Base-by-base conservation (phyloP, 176 grass and related monocot genomes). In the Ananas comosus region DNA sequence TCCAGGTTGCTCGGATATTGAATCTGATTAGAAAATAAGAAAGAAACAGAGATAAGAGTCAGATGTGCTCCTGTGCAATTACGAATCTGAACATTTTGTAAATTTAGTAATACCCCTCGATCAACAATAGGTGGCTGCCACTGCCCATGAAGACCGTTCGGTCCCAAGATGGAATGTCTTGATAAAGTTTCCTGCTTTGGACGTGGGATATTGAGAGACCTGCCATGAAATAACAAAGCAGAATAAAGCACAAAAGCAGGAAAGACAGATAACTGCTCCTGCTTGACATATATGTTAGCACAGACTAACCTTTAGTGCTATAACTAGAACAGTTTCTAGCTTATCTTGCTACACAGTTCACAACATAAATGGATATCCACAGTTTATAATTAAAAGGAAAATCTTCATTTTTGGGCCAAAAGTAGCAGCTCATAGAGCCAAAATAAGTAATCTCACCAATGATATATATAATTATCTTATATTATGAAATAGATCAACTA, bases 1-100 rank as follows among this genome's bases (percentile, higher is more conserved):
- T 86, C 84, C 76, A 86, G 66, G 74, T 81, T 78, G 69, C 64
- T 82, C 67, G 84, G 84, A 65, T 86, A 86, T 74, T 78, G 79
- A 50, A 86, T 78, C 84, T 86, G 65, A 23, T 52, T 23, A 70
- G 68, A 59, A 50, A 54, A 66, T 74, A 81, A 42, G 21, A 12
- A 2, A 61, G 4, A 19, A 61, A 61, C 16, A 18, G 2, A 61
- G 7, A 61, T 19, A 16, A 61, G 13, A 61, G 21, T 61, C 56
- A 61, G 10, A 16, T 61, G 16, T 61, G 16, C 21, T 61, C 56
- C 21, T 61, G 56, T 19, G 10, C 21, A 61, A 7, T 61, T n/a
- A 61, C 9, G 10, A 10, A 61, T 18, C 56, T 9, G n/a, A 61
- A 61, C 10, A 61, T 61, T 16, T 10, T n/a, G 21, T 61, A 61